Evolutionary conservation across 352 stramenopile species (phyloP).

Genomic region (Aphanomyces euteiches): DNA sequence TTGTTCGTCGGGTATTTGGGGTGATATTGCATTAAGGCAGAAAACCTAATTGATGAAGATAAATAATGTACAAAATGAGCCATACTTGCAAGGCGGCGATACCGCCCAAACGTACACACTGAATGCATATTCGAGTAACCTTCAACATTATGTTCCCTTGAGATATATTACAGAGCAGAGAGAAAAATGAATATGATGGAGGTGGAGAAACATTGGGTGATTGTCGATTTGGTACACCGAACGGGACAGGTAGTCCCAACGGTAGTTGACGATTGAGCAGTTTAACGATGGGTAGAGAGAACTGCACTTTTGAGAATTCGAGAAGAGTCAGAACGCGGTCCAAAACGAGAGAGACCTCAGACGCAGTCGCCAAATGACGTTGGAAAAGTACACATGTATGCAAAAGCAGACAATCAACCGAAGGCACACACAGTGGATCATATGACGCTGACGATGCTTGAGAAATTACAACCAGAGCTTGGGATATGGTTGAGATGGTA

Average conservation of each 20-base stretch:
- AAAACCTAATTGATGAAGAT: conserved; percentile 15
- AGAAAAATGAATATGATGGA: background rate
- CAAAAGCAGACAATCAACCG: conserved; percentile 32
- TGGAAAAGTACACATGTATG: conserved; percentile 29
- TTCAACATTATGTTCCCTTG: background rate
- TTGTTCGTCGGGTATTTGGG: background rate
- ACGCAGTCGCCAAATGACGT: conserved; percentile 22
- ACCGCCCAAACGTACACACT: conserved; percentile 8
- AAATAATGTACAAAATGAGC: background rate
- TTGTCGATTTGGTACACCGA: background rate
- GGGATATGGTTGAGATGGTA: background rate
- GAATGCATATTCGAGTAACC: conserved; percentile 4
- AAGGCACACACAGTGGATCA: conserved; percentile 25
- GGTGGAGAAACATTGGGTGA: background rate
- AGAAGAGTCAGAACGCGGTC: conserved; percentile 30
- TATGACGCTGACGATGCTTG: conserved; percentile 12
- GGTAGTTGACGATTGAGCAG: background rate
- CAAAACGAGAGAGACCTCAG: conserved; percentile 8
- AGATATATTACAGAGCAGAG: background rate
- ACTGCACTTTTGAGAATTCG: conserved; percentile 11
- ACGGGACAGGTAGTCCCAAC: background rate
- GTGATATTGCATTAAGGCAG: conserved; percentile 8
- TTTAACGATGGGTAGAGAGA: conserved; percentile 9
- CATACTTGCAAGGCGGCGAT: conserved; percentile 17
- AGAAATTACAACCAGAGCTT: conserved; percentile 9